Base-by-base conservation (phyloP, 2,329 filamentous ascomycete genomes). In the Aureobasidium sp. region DNA sequence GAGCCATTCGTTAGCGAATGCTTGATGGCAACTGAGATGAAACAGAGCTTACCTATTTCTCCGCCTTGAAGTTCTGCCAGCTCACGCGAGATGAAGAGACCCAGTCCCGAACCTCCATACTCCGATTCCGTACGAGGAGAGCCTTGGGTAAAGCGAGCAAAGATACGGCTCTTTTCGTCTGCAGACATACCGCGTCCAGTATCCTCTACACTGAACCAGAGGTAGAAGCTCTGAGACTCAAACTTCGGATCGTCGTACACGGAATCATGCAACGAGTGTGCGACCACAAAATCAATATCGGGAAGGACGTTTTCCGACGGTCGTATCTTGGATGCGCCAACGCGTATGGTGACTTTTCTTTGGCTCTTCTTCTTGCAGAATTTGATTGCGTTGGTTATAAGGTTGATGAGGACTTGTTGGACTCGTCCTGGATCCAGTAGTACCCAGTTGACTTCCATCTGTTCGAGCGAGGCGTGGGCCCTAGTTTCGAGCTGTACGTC, bases 21-120 rank as follows among this genome's bases (percentile, higher is more conserved):
- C 21, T 3, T 25, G n/a, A 13, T 27, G 11, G 3, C 2, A 3
- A 21, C 21, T 9, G 10, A 13, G 21, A 44, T 6, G 42, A 27
- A 44, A 10, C 21, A 44, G 14, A 27, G 11, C 42, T 45, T 29
- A 45, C 42, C 86, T 37, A 90, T 88, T 47, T 84, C 81, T 1
- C 87, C 87, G n/a, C 85, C 85, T 65, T 88, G 86, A 41, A 89
- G 76, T 68, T 89, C 85, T 1, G 84, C 85, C 10, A 90, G 78
- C 37, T 85, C 79, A 21, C 85, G 79, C 50, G 82, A 86, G 62
- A 90, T 89, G 69, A 88, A 89, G 0, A 90, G 76, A 0, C 87
- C 87, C 0, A 90, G 77, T 0, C 87, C 87, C 0, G 83, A 86
- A 0, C 87, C 87, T 14, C 87, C 87, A 66, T 90, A 61, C 63